Base-by-base conservation (phyloP, 495 filamentous ascomycete species). In the Penicillium canariense region DNA sequence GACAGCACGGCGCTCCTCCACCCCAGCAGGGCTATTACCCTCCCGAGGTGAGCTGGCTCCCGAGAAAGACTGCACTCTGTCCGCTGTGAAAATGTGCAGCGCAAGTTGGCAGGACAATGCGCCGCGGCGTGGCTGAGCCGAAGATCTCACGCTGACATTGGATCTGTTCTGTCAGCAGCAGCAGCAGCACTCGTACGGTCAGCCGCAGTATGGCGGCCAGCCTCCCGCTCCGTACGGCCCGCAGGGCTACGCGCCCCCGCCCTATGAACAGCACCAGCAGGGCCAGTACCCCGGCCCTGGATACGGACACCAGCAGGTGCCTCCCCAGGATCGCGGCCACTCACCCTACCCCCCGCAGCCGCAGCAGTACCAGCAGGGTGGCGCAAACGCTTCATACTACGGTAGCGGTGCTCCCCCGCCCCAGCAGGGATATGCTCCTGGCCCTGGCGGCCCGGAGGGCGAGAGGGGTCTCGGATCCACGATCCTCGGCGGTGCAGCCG, bases 391-490 rank as follows among this genome's bases (percentile, higher is more conserved):
- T 26, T 50, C 44, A 26, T 58, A 56, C 40, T 63, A 59, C 34
- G 46, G 44, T 15, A 9, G 3, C 2, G 30, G 18, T 3, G 43
- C 36, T 40, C 40, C 42, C 2, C 42, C 50, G 7, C 11, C 40
- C 23, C 28, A 35, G 35, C 56, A 55, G 42, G 51, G 46, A 22
- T 39, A 50, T 10, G 35, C 50, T 1, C 44, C 56, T 28, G 56
- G 49, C 28, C 54, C 64, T 6, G 58, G 48, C 22, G 68, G 62
- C 12, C 59, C 59, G 4, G 66, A 62, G 42, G 68, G 61, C 1
- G 77, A 81, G 17, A 70, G 60, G 25, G 78, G 77, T 5, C 65
- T 81, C 1, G 76, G 73, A 1, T 71, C 76, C 7, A 67, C 73
- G 1, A 22, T 79, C 18, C 12, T 74, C 12, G 77, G 78, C 18